These are phyloP conservation scores for Leptographium flavum DNA, from an alignment of 2,329 filamentous ascomycete genomes.

Conservation along the genomic window DNA sequence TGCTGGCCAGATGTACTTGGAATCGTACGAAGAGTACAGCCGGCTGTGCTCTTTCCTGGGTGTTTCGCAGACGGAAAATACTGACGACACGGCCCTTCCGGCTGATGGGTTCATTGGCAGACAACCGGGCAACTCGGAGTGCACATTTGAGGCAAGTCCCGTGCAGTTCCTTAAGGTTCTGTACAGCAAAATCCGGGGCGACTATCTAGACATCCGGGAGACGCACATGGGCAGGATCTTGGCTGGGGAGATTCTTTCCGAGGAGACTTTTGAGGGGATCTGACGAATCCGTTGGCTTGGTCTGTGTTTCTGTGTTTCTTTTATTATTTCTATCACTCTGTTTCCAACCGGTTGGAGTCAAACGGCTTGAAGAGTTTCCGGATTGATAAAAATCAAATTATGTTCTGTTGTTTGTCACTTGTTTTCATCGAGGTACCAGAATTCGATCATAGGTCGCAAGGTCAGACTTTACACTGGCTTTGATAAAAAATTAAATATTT, in stretches of 20 bases:
- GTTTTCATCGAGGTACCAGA: too few species aligned
- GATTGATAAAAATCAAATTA: too few species aligned
- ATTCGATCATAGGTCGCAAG: too few species aligned
- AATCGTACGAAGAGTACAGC: neutral
- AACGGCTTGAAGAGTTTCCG: too few species aligned
- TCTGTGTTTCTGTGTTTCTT: too few species aligned
- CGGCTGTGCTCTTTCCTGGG: neutral
- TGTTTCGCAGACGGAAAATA: neutral
- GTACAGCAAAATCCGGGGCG: neutral
- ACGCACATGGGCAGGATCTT: neutral
- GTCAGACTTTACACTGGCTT: too few species aligned
- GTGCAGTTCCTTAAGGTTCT: neutral
- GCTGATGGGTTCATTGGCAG: neutral
- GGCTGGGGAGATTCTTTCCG: neutral
- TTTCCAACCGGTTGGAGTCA: too few species aligned
- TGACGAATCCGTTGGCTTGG: too few species aligned
- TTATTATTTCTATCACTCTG: too few species aligned
- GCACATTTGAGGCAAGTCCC: neutral
- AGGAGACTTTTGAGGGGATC: neutral
- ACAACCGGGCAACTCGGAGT: neutral
- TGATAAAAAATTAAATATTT: too few species aligned
- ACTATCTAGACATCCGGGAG: neutral
- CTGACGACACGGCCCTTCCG: neutral
- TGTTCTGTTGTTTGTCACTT: too few species aligned
- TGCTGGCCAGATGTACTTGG: neutral